Evolutionary conservation across 2,329 filamentous ascomycete species (phyloP).

Genomic region (Myriosclerotinia curreyana): DNA sequence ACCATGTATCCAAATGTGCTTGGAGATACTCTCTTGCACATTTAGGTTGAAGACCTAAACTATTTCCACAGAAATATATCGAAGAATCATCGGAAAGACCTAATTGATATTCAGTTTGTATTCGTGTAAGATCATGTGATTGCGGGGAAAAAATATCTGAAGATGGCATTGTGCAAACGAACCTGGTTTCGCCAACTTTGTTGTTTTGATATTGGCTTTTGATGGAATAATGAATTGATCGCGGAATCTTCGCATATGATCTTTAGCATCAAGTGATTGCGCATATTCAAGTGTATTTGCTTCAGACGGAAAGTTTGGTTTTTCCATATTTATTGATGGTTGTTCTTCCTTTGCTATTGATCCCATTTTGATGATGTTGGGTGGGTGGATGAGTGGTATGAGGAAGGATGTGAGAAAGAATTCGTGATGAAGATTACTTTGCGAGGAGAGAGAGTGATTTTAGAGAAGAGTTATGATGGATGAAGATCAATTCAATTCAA

Average conservation of each 20-base stretch:
- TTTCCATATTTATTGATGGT: constrained; percentile 23
- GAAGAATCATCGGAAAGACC: constrained; percentile 42
- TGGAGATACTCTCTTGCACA: constrained; percentile 63
- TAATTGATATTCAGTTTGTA: neutral
- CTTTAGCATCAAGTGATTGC: constrained; percentile 55
- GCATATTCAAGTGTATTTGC: constrained; percentile 49
- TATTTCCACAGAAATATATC: constrained; percentile 89
- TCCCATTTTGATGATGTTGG: constrained; percentile 34
- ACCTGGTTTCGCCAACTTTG: constrained; percentile 40
- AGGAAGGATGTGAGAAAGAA: neutral
- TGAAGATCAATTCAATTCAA: neutral
- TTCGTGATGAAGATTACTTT: neutral
- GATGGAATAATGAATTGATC: constrained; percentile 76
- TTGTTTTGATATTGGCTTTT: constrained; percentile 66
- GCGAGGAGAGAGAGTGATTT: neutral
- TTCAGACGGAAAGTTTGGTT: constrained; percentile 48
- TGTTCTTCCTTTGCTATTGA: constrained; percentile 30
- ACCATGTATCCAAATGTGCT: constrained; percentile 78
- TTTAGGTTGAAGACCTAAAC: constrained; percentile 77
- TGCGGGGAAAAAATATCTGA: constrained; percentile 26
- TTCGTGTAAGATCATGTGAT: constrained; percentile 1
- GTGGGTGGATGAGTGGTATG: too few relatives aligned
- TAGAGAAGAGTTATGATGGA: constrained; percentile 4
- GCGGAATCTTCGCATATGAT: constrained; percentile 59
- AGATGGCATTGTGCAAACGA: neutral